Percentiles rank a stretch among this genome's conserved stretches.
phyloP scores from a whole-genome alignment of 495 filamentous ascomycete species.

The Copromyces sp. region DNA sequence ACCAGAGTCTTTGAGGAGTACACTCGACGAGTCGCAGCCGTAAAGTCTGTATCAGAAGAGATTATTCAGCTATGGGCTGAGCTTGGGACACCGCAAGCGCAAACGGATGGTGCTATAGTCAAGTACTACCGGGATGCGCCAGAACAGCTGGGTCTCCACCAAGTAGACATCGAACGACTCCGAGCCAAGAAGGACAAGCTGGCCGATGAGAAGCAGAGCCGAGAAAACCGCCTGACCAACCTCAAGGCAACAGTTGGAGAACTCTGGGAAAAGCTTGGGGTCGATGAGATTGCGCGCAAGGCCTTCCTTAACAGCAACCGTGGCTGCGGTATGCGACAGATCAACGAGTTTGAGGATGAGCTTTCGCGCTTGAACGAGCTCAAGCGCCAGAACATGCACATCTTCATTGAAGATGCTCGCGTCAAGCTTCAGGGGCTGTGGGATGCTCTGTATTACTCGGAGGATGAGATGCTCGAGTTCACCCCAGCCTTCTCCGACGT shows the following conservation, averaged over 20 bases:
- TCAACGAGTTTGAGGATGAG: conserved; percentile 93
- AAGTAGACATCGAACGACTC: conserved; percentile 68
- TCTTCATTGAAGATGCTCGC: conserved; percentile 91
- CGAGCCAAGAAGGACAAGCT: conserved; percentile 69
- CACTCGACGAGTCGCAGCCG: conserved; percentile 60
- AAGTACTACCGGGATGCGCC: conserved; percentile 81
- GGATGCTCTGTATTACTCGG: conserved; percentile 86
- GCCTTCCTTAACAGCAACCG: conserved; percentile 59
- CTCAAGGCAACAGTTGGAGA: conserved; percentile 62
- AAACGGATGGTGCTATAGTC: conserved; percentile 80
- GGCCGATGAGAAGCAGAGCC: conserved; percentile 80
- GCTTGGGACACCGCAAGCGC: conserved; percentile 80
- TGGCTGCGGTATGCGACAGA: conserved; percentile 74
- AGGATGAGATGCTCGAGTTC: conserved; percentile 97
- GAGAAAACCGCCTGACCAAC: conserved; percentile 74
- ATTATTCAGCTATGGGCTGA: conserved; percentile 94
- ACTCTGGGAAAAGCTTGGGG: conserved; percentile 79
- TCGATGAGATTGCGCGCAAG: conserved; percentile 74
- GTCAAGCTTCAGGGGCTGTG: conserved; percentile 86
- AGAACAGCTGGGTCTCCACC: conserved; percentile 85
- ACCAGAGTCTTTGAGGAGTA: conserved; percentile 93
- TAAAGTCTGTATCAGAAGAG: conserved; percentile 66
- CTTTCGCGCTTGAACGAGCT: conserved; percentile 76
- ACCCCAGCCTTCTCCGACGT: conserved; percentile 85
- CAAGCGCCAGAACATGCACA: conserved; percentile 86